Evolutionary conservation across 179 eudicot species (phyloP), one percentile per base, ranked within the genome.

Genomic region (Spinacia oleracea): DNA sequence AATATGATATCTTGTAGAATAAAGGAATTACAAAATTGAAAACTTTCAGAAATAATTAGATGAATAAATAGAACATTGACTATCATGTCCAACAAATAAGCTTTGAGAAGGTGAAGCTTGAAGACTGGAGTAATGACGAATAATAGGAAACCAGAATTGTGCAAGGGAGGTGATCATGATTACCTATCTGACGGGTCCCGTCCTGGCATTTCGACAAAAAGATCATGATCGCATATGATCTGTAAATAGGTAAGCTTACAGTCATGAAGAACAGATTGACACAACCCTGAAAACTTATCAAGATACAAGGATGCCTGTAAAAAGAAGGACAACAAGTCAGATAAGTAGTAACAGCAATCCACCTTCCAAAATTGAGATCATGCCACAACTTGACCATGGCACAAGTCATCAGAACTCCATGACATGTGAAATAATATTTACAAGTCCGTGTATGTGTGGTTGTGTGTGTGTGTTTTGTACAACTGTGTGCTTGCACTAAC

Each of bases 111-210:
- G 35, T 3, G 18, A 0, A 25, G 21, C 20, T 6, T 8, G 29
- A 9, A 15, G 51, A 77, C 48, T 40, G 23, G 53, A 55, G 6
- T 29, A 20, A 68, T 56, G 14, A 77, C 4, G 27, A 9, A 66
- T 5, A 35, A 38, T 9, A 45, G 25, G 55, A 70, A 45, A 70
- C 21, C 34, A 43, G 29, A 70, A 56, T 32, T 16, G 27, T 15
- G 32, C 60, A 72, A 3, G 15, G 9, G 35, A 18, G 31, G 35
- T 66, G 20, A 66, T 45, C 63, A 68, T 25, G 6, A 20, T 77
- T 84, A 96, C 99, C 99, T 92, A 83, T 96, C 99, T 75, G 98
- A 96, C 76, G 99, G 98, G 83, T 96, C 99, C 79, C 99, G 85
- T 51, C 99, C 99, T 48, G 99, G 98, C 99, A 96, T 96, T 84